phyloP scores from a whole-genome alignment of 495 filamentous ascomycete species.

The Aspergillus affinis region DNA sequence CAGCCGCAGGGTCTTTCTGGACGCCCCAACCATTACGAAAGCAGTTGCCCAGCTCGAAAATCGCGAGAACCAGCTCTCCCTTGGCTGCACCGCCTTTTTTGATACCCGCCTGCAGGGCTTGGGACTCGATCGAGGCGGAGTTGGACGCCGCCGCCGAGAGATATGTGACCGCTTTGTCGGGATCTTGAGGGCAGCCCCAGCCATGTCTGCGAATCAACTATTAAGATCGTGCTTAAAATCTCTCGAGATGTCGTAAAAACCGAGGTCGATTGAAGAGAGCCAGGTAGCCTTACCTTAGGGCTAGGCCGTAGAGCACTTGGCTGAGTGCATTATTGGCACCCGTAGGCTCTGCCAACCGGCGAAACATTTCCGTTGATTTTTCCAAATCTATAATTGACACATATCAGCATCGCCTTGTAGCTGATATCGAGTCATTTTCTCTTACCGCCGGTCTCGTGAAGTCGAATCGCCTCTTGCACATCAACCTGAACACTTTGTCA shows the following conservation, averaged over 20 bases:
- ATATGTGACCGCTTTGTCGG: constrained; percentile 73
- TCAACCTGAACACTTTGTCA: constrained; percentile 54
- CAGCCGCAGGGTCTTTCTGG: constrained; percentile 81
- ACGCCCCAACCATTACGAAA: constrained; percentile 97
- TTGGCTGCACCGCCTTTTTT: constrained; percentile 95
- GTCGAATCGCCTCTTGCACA: constrained; percentile 93
- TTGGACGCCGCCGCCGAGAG: constrained; percentile 89
- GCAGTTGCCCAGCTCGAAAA: constrained; percentile 91
- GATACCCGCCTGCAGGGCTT: constrained; percentile 78
- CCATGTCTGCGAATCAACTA: constrained; percentile 65
- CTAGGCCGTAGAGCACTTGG: constrained; percentile 95
- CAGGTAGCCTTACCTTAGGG: constrained; percentile 66
- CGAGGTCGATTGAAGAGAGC: constrained; percentile 5
- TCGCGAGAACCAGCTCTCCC: constrained; percentile 95
- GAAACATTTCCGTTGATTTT: constrained; percentile 82
- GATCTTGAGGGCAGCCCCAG: constrained; percentile 79
- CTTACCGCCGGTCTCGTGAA: constrained; percentile 81
- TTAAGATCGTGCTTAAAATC: constrained; percentile 1
- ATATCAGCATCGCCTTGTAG: background rate
- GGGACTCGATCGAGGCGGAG: constrained; percentile 78
- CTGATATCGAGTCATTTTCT: constrained; percentile 14
- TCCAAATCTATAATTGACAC: constrained; percentile 49
- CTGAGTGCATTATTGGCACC: constrained; percentile 89
- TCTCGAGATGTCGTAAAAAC: background rate
- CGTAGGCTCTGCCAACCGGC: constrained; percentile 77